phyloP scores from a whole-genome alignment of 352 stramenopile species.

The Globisporangium sylvaticum region DNA sequence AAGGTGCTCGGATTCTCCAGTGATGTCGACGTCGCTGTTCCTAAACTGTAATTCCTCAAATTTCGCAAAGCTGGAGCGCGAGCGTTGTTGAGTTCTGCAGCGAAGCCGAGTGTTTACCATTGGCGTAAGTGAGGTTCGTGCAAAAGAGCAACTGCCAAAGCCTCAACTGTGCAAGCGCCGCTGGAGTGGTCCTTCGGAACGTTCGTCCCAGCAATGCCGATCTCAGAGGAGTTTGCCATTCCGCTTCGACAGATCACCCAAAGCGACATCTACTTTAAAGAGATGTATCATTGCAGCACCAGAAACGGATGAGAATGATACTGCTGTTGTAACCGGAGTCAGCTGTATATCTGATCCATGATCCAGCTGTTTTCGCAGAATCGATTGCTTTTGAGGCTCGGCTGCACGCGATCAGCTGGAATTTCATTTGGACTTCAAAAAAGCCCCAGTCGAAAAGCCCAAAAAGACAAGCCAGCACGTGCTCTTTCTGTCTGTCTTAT shows the following conservation, averaged over 20 bases:
- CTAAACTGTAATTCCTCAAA: background rate
- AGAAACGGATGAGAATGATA: background rate
- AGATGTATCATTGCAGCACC: background rate
- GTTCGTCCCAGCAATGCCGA: too few species aligned
- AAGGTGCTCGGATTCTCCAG: too few species aligned
- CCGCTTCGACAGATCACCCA: background rate
- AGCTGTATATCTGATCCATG: background rate
- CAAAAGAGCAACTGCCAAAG: background rate
- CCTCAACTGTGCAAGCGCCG: background rate
- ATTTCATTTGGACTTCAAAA: background rate
- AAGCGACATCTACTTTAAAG: background rate
- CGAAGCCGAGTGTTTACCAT: background rate
- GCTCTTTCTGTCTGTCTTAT: background rate
- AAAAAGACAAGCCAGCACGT: background rate
- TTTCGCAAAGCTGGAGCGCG: background rate
- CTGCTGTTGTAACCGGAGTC: background rate
- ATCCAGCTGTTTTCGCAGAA: background rate
- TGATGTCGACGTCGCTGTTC: too few species aligned
- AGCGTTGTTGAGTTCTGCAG: background rate
- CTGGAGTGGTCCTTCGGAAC: too few species aligned
- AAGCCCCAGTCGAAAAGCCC: background rate
- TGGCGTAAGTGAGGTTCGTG: too few species aligned
- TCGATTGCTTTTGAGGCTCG: background rate
- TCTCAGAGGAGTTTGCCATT: too few species aligned
- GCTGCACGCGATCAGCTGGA: background rate